Evolutionary conservation across 2,329 filamentous ascomycete species (phyloP).

Genomic region (Fonsecaea pugnacius): DNA sequence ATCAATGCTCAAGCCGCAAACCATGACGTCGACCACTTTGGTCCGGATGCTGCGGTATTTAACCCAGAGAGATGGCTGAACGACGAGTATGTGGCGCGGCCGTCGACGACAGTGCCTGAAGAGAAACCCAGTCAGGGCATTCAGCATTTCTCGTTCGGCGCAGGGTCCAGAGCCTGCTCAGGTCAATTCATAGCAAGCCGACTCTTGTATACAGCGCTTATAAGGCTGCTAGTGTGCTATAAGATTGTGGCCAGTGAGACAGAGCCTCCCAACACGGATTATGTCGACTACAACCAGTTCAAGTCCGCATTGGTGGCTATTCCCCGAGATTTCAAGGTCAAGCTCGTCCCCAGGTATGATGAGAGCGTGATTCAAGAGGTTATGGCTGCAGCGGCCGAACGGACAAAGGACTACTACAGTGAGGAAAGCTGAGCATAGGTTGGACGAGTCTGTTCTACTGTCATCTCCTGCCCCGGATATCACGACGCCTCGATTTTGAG

Average conservation of each 20-base stretch:
- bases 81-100: slow-evolving; percentile 40
- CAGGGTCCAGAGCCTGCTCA: slow-evolving; percentile 62
- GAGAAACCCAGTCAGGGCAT: slow-evolving; percentile 55
- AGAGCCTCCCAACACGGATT: slow-evolving; percentile 63
- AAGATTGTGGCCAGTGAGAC: slow-evolving; percentile 56
- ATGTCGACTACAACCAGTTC: slow-evolving; percentile 65
- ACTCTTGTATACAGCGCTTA: slow-evolving; percentile 60
- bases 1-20: slow-evolving; percentile 75
- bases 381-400: slow-evolving; percentile 27
- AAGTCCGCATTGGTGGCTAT: slow-evolving; percentile 65
- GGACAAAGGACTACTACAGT: slow-evolving; percentile 33
- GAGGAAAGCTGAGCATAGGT: slow-evolving; percentile 14
- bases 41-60: slow-evolving; percentile 59
- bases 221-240: slow-evolving; percentile 60
- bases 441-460: background rate
- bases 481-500: background rate
- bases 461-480: background rate
- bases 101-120: slow-evolving; percentile 43
- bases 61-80: slow-evolving; percentile 68
- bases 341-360: slow-evolving; percentile 57
- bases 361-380: slow-evolving; percentile 32
- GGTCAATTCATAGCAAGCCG: slow-evolving; percentile 63
- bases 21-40: slow-evolving; percentile 68
- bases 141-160: slow-evolving; percentile 61
- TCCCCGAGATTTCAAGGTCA: slow-evolving; percentile 62